These are phyloP conservation scores for Echinochloa phyllopogon DNA, from an alignment of 176 grass and related monocot species.

Conservation along the genomic window DNA sequence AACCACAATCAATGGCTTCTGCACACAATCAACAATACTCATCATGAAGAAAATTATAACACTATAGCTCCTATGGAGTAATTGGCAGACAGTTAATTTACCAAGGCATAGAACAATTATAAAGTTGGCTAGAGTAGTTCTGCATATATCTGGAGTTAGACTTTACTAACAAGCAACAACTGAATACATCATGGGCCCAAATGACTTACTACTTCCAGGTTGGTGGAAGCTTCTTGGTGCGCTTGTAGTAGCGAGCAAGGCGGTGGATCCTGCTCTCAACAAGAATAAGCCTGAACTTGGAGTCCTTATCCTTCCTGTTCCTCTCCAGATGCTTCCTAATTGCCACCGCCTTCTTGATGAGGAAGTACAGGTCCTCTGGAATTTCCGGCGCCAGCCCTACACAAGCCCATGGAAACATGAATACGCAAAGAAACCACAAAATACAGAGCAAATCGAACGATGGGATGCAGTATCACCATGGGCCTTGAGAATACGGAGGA, in stretches of 20 bases:
- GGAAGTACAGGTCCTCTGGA: slow-evolving; percentile 83
- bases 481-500: slow-evolving; percentile 89
- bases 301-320: slow-evolving; percentile 96
- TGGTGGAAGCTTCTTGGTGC: slow-evolving; percentile 90
- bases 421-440: background rate
- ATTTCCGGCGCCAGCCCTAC: slow-evolving; percentile 77
- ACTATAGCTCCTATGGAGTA: background rate
- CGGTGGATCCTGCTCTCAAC: slow-evolving; percentile 97
- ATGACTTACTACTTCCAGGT: slow-evolving; percentile 92
- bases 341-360: slow-evolving; percentile 92
- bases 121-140: background rate
- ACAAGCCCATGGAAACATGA: background rate
- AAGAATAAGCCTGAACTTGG: slow-evolving; percentile 90
- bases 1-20: background rate
- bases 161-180: background rate
- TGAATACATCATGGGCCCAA: background rate
- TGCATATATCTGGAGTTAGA: background rate
- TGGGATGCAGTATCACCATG: slow-evolving; percentile 50
- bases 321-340: slow-evolving; percentile 95
- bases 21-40: background rate
- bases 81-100: background rate
- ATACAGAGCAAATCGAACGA: background rate
- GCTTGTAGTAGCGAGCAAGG: slow-evolving; percentile 93
- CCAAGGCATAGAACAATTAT: background rate
- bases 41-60: background rate